Conservation (phyloP, 345 rosid species). For the Brassica rapa region DNA sequence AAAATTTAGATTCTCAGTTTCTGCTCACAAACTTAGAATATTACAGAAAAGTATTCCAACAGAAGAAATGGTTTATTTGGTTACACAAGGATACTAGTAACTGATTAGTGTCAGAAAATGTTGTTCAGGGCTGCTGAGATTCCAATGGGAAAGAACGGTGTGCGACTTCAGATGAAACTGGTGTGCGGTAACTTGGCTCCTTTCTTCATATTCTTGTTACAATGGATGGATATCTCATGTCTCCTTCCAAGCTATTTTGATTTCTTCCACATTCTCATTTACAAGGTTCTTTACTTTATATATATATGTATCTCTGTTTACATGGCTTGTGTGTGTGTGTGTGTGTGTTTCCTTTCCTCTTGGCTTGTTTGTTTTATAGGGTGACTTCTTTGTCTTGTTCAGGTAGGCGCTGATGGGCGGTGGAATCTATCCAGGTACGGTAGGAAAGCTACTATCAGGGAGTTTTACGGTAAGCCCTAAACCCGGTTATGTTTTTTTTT, state of each 20-base stretch:
- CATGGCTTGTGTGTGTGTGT: neutral
- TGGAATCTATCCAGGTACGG: slow-evolving; percentile 57
- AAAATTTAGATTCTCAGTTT: too few relatives aligned
- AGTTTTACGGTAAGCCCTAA: slow-evolving; percentile 66
- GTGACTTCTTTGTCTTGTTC: slow-evolving; percentile 20
- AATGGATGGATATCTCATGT: slow-evolving; percentile 86
- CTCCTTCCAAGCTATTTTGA: slow-evolving; percentile 84
- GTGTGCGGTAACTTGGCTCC: slow-evolving; percentile 86
- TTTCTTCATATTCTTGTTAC: slow-evolving; percentile 69
- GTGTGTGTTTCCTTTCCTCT: slow-evolving; percentile 11
- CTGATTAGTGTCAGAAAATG: slow-evolving; percentile 7
- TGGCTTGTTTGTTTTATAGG: too few relatives aligned
- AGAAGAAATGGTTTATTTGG: neutral
- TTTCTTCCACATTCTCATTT: slow-evolving; percentile 78
- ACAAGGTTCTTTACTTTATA: slow-evolving; percentile 67
- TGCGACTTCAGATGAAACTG: slow-evolving; percentile 81
- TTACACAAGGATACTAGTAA: neutral
- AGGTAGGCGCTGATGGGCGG: slow-evolving; percentile 71
- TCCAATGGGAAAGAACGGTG: slow-evolving; percentile 78
- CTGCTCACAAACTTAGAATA: neutral
- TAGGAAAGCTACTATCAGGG: slow-evolving; percentile 86
- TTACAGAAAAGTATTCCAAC: neutral
- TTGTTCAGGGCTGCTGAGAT: slow-evolving; percentile 74
- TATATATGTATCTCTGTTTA: neutral
- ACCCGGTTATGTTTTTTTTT: neutral